These are phyloP conservation scores for Yamadazyma sp. DNA, from an alignment of 1,139 yeast species.

Conservation along the genomic window DNA sequence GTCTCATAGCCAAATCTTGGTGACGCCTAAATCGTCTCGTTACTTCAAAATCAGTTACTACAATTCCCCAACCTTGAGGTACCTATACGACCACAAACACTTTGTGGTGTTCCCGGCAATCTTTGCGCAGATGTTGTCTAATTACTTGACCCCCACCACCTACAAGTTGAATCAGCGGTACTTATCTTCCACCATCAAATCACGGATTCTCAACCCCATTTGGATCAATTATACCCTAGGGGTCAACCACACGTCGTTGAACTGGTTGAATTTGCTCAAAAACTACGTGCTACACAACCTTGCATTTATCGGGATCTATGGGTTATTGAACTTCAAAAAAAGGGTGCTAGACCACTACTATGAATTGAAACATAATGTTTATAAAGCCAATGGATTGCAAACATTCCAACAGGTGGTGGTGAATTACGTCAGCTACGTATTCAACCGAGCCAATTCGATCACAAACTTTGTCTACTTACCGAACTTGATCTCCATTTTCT, in stretches of 20 bases:
- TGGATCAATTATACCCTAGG: constrained; percentile 44
- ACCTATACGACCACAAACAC: constrained; percentile 34
- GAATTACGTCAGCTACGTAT: constrained; percentile 22
- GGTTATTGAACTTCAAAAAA: constrained; percentile 23
- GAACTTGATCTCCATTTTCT: constrained; percentile 35
- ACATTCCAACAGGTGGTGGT: constrained; percentile 14
- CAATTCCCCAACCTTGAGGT: constrained; percentile 17
- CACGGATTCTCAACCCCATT: constrained; percentile 38
- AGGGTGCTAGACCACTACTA: constrained; percentile 29
- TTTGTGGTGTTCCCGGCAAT: constrained; percentile 34
- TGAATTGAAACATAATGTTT: constrained; percentile 24
- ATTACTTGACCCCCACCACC: constrained; percentile 43
- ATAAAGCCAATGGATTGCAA: constrained; percentile 13
- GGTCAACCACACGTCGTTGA: constrained; percentile 23
- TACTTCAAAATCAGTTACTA: constrained; percentile 29
- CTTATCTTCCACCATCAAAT: constrained; percentile 34
- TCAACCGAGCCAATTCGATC: constrained; percentile 31
- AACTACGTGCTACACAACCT: constrained; percentile 31
- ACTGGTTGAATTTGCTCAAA: constrained; percentile 29
- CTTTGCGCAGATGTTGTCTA: constrained; percentile 43
- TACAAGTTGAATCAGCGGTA: constrained; percentile 39
- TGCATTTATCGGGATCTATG: constrained; percentile 22
- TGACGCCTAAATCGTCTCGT: constrained; percentile 28
- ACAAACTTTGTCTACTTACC: constrained; percentile 40
- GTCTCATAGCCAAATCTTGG: constrained; percentile 27